Percentiles rank a stretch among this genome's conserved stretches.
Evolutionary conservation across 805 yeast species (phyloP).

Genomic region (Candida nemodendra): DNA sequence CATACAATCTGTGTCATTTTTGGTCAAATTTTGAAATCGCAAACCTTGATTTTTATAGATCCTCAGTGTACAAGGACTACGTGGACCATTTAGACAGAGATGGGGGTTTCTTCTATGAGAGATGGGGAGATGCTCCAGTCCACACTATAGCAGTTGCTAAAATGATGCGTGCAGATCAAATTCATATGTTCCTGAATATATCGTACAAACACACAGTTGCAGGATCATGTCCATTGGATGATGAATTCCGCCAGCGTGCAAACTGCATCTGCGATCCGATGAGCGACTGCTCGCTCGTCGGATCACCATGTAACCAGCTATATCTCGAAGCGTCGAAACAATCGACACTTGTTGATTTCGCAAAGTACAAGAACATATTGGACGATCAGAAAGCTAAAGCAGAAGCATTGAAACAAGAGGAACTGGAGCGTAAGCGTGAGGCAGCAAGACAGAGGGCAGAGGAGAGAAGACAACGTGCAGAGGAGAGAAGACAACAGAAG

Average conservation of each 20-base stretch:
- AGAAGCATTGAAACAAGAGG: constrained; percentile 6
- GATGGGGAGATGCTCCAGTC: constrained; percentile 83
- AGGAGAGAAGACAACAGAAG: constrained; percentile 23
- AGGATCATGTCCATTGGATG: constrained; percentile 73
- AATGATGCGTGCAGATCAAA: constrained; percentile 54
- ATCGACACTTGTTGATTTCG: constrained; percentile 23
- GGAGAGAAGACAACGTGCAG: constrained; percentile 22
- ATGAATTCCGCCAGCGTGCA: constrained; percentile 47
- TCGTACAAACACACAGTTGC: constrained; percentile 83
- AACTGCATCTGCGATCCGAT: constrained; percentile 73
- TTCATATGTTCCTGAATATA: constrained; percentile 77
- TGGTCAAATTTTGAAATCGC: constrained; percentile 83
- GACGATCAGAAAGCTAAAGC: constrained; percentile 12
- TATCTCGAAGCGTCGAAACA: constrained; percentile 24
- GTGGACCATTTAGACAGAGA: constrained; percentile 60
- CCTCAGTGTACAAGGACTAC: constrained; percentile 53
- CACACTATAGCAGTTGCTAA: constrained; percentile 45
- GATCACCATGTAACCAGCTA: constrained; percentile 27
- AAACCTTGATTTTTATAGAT: constrained; percentile 62
- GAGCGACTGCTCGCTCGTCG: constrained; percentile 64
- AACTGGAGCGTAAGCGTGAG: constrained; percentile 13
- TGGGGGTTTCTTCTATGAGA: constrained; percentile 82
- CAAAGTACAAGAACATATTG: constrained; percentile 19
- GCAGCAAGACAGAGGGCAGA: constrained; percentile 22
- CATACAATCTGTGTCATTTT: constrained; percentile 75